Percentiles rank a stretch among this genome's conserved stretches.
Evolutionary conservation across 108 stramenopile species (phyloP).

Genomic region (Nannochloropsis granulata): DNA sequence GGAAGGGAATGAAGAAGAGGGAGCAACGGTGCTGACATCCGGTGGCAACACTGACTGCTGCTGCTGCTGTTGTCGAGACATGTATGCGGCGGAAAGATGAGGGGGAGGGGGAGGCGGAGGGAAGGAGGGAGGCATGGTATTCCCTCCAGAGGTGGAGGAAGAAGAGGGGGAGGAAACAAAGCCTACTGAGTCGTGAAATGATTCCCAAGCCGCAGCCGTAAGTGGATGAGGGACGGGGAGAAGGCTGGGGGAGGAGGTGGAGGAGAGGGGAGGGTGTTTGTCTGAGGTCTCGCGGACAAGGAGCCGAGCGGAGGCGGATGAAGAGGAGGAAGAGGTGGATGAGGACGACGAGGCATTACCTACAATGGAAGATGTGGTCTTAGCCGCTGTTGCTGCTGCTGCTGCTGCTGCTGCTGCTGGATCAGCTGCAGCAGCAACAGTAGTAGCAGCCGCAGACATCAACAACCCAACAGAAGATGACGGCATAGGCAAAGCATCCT

Average conservation of each 20-base stretch:
- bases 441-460: too few species aligned
- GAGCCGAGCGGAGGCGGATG: too few species aligned
- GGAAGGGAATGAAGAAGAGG: not conserved
- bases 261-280: not conserved
- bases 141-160: not conserved
- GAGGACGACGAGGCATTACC: too few species aligned
- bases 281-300: too few species aligned
- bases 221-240: not conserved
- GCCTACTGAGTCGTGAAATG: not conserved
- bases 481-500: too few species aligned
- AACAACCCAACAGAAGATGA: too few species aligned
- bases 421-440: not conserved
- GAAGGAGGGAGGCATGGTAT: too few species aligned
- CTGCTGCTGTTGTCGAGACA: not conserved
- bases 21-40: not conserved
- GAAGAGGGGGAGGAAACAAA: not conserved
- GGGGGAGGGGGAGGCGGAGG: not conserved
- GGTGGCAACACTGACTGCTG: not conserved
- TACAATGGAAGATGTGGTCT: not conserved
- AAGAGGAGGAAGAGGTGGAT: too few species aligned
- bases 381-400: not conserved
- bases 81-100: not conserved
- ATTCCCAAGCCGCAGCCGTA: not conserved
- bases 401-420: not conserved
- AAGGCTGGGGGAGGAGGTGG: not conserved